Evolutionary conservation across 768 basidiomycete species (phyloP).

Genomic region (Auriscalpium microsporum): DNA sequence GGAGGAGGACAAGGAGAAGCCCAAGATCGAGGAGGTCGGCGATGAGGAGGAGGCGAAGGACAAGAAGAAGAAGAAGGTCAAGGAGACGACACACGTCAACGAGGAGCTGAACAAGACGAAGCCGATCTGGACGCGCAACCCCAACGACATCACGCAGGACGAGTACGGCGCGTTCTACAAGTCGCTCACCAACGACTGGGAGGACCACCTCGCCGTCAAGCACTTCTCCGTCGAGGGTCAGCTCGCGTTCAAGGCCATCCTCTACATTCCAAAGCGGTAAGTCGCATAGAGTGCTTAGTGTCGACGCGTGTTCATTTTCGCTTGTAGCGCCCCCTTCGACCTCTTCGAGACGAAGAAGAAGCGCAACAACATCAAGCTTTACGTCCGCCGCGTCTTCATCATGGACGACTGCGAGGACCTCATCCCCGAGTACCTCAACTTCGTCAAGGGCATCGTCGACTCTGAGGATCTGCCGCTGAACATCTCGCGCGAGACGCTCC

Average conservation of each 20-base stretch:
- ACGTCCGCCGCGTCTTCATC: no score
- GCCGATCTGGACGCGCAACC: conserved; percentile 99
- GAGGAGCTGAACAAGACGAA: conserved; percentile 99
- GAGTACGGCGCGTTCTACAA: conserved; percentile 99
- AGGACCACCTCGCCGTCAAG: conserved; percentile 98
- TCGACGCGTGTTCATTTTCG: no score
- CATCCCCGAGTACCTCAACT: no score
- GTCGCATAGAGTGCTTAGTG: conserved; percentile 59
- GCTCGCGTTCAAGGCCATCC: no score
- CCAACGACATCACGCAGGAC: conserved; percentile 83
- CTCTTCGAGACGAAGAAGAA: no score
- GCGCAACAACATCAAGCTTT: no score
- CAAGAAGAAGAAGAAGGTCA: conserved; percentile 88
- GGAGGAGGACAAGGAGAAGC: no score
- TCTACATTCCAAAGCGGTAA: conserved; percentile 93
- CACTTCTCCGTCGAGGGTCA: conserved; percentile 99
- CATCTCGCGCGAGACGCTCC: no score
- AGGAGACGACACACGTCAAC: conserved; percentile 78
- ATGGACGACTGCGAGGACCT: no score
- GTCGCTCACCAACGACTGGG: conserved; percentile 99
- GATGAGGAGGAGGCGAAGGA: conserved; percentile 69
- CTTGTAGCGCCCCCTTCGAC: no score
- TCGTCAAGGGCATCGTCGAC: no score
- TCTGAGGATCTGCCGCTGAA: no score
- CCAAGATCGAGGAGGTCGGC: conserved; percentile 63